Conservation (phyloP, 306 rosid species). For the Casuarina glauca region DNA sequence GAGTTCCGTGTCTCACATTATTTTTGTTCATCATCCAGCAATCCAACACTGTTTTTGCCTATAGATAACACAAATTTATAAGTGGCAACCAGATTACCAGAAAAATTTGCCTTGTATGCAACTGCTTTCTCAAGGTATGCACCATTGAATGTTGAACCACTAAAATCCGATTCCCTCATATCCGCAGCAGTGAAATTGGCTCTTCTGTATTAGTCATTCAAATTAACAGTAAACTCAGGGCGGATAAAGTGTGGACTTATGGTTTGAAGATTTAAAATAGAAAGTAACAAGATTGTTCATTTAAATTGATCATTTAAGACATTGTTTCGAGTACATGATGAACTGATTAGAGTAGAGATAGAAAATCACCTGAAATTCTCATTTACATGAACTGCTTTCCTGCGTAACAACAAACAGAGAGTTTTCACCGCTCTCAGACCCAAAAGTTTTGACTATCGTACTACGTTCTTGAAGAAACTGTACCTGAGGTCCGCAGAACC, state of each 20-base stretch:
- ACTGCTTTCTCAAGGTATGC: constrained; percentile 96
- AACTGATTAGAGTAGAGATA: constrained; percentile 54
- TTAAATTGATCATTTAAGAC: too few relatives aligned
- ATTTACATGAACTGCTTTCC: constrained; percentile 84
- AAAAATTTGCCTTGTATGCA: constrained; percentile 87
- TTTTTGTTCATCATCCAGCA: background rate
- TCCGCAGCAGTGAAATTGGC: constrained; percentile 99
- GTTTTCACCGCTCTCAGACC: background rate
- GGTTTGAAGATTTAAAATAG: too few relatives aligned
- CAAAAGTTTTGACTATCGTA: background rate
- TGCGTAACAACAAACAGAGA: constrained; percentile 29
- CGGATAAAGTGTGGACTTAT: background rate
- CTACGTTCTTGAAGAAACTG: background rate
- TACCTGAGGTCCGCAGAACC: constrained; percentile 96
- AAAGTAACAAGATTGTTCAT: too few relatives aligned
- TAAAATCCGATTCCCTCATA: constrained; percentile 96
- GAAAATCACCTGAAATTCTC: constrained; percentile 84
- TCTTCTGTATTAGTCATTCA: constrained; percentile 66
- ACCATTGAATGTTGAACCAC: constrained; percentile 95
- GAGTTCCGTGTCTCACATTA: background rate
- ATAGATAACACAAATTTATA: background rate
- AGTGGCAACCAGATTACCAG: constrained; percentile 49
- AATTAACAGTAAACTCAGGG: constrained; percentile 40
- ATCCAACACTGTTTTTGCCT: too few relatives aligned
- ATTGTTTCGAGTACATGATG: too few relatives aligned